phyloP scores from a whole-genome alignment of 306 rosid genomes.

The Casuarina equisetifolia region DNA sequence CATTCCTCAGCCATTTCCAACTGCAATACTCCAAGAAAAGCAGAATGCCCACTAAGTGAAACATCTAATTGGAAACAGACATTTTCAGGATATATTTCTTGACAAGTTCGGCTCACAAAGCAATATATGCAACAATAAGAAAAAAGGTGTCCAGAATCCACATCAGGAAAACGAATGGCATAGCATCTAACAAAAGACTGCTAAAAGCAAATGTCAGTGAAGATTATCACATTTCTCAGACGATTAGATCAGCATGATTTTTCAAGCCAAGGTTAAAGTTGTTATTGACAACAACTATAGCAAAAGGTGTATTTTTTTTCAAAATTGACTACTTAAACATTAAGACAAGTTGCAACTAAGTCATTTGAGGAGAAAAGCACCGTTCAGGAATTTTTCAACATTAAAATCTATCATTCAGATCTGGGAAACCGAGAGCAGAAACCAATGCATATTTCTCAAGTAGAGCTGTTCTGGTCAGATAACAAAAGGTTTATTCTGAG shows the following conservation, averaged over 20 bases:
- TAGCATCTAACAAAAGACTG: neutral
- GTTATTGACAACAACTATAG: neutral
- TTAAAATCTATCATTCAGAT: neutral
- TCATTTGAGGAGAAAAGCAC: neutral
- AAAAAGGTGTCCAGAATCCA: neutral
- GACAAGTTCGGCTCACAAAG: neutral
- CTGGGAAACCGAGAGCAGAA: neutral
- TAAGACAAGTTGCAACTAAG: neutral
- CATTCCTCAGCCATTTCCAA: constrained; percentile 99
- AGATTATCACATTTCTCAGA: neutral
- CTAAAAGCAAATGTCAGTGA: neutral
- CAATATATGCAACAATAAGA: neutral
- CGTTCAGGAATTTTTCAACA: neutral
- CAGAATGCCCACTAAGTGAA: neutral
- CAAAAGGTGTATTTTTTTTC: neutral
- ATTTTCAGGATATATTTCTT: neutral
- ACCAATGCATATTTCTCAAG: neutral
- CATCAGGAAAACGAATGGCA: neutral
- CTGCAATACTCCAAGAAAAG: constrained; percentile 53
- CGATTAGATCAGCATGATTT: neutral
- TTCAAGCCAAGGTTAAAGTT: neutral
- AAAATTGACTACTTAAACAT: neutral
- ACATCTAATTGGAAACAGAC: neutral
- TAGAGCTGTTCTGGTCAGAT: neutral
- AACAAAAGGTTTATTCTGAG: neutral